A percentile compares a stretch with the other conserved stretches of the same genome.
Conservation (phyloP, 1,139 yeast species). For the Protomyces pachydermus region DNA sequence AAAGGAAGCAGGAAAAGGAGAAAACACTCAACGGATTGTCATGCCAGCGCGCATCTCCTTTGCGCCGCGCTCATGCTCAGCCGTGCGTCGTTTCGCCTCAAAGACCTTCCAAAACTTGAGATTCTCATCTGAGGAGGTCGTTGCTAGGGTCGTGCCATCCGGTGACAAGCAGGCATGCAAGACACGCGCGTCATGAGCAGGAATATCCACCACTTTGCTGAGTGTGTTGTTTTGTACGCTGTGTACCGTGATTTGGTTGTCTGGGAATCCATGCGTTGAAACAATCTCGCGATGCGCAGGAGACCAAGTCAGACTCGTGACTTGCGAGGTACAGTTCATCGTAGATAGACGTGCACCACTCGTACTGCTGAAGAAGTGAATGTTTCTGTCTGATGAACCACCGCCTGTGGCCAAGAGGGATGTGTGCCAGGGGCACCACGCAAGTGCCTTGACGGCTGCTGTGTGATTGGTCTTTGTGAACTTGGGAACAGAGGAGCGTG, state of each 20-base stretch:
- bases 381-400: constrained; percentile 82
- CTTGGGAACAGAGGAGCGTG: constrained; percentile 66
- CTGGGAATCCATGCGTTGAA: constrained; percentile 92
- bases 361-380: constrained; percentile 92
- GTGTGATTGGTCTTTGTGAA: constrained; percentile 74
- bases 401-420: constrained; percentile 93
- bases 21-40: constrained; percentile 31
- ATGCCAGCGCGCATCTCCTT: constrained; percentile 18
- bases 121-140: constrained; percentile 95
- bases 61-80: constrained; percentile 12
- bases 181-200: constrained; percentile 87
- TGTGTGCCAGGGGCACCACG: constrained; percentile 89
- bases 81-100: constrained; percentile 45
- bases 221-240: constrained; percentile 54
- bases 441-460: constrained; percentile 93
- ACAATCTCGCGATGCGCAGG: constrained; percentile 73
- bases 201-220: constrained; percentile 81
- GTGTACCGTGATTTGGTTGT: constrained; percentile 76
- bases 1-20: constrained; percentile 28
- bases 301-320: constrained; percentile 90
- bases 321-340: constrained; percentile 90
- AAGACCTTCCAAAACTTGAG: constrained; percentile 91
- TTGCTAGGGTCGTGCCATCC: constrained; percentile 82
- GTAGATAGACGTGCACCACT: constrained; percentile 84
- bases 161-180: constrained; percentile 81